Percentiles rank a stretch among this genome's conserved stretches.
Evolutionary conservation across 345 rosid genomes (phyloP).

Genomic region (Moringa oleifera): DNA sequence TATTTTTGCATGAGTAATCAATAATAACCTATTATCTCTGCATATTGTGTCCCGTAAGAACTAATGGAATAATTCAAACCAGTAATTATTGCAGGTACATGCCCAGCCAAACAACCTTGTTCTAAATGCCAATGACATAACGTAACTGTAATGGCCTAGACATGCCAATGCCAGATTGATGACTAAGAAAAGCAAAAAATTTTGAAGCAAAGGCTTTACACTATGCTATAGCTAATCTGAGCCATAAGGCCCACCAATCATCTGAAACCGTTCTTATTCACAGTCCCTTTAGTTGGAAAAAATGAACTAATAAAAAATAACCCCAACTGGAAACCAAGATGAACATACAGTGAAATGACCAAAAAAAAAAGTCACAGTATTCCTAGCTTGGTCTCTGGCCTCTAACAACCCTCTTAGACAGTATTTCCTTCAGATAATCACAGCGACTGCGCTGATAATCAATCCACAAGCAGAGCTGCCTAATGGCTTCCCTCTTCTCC

Average conservation of each 20-base stretch:
- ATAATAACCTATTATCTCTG: too few relatives aligned
- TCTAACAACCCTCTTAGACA: conserved; percentile 24
- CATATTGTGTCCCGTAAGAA: too few relatives aligned
- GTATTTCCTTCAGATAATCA: conserved; percentile 43
- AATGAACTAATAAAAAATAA: conserved; percentile 15
- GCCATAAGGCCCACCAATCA: background rate
- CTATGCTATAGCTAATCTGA: background rate
- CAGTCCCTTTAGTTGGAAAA: background rate
- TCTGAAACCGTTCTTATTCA: too few relatives aligned
- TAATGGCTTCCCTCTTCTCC: conserved; percentile 78
- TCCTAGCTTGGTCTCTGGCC: conserved; percentile 30
- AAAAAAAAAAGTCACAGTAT: background rate
- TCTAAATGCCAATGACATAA: background rate
- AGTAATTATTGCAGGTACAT: too few relatives aligned
- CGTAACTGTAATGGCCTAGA: background rate
- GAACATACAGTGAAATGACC: conserved; percentile 1
- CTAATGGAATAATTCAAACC: too few relatives aligned
- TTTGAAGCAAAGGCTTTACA: background rate
- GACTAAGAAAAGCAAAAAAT: background rate
- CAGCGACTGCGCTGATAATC: conserved; percentile 69
- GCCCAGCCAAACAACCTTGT: background rate
- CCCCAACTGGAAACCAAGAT: conserved; percentile 2
- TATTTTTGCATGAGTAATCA: too few relatives aligned
- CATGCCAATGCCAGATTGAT: background rate
- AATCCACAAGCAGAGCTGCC: conserved; percentile 77